These are phyloP conservation scores for Komagataella ulmi DNA, from an alignment of 805 yeast genomes.

Conservation along the genomic window DNA sequence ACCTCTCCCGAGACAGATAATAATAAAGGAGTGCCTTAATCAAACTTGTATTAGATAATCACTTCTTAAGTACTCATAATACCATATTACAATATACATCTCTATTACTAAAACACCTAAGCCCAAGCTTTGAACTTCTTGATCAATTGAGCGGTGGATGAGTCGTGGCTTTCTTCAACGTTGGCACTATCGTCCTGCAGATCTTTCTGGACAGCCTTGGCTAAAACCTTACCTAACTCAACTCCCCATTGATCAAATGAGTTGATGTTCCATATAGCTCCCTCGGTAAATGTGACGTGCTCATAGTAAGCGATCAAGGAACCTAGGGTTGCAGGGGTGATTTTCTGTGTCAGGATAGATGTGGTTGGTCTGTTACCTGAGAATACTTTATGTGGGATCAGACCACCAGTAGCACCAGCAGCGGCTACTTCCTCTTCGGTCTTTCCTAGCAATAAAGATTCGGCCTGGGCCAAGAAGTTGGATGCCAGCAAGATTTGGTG, in stretches of 20 bases:
- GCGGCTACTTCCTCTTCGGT: constrained; percentile 67
- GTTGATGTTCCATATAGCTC: constrained; percentile 99
- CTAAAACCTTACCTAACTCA: constrained; percentile 95
- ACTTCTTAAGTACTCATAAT: not conserved
- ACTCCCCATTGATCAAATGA: constrained; percentile 99
- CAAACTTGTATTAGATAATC: not conserved
- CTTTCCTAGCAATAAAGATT: constrained; percentile 96
- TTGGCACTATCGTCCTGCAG: constrained; percentile 41
- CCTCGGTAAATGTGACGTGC: constrained; percentile 94
- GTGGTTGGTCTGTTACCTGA: constrained; percentile 99
- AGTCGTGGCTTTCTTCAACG: constrained; percentile 59
- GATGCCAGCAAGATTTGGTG: constrained; percentile 99
- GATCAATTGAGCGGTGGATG: constrained; percentile 83
- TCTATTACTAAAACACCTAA: constrained; percentile 4
- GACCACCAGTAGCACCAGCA: constrained; percentile 79
- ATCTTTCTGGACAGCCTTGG: constrained; percentile 89
- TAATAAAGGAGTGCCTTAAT: not conserved
- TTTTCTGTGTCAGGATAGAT: constrained; percentile 86
- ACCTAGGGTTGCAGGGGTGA: constrained; percentile 94
- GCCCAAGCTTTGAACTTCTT: constrained; percentile 91
- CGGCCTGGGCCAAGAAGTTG: constrained; percentile 96
- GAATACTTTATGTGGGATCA: constrained; percentile 93
- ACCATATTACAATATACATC: not conserved
- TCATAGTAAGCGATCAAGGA: constrained; percentile 96
- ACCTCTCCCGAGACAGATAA: not conserved